Evolutionary conservation across 1,284 basidiomycete species (phyloP).

Genomic region (Sanguinoderma infundibulare): DNA sequence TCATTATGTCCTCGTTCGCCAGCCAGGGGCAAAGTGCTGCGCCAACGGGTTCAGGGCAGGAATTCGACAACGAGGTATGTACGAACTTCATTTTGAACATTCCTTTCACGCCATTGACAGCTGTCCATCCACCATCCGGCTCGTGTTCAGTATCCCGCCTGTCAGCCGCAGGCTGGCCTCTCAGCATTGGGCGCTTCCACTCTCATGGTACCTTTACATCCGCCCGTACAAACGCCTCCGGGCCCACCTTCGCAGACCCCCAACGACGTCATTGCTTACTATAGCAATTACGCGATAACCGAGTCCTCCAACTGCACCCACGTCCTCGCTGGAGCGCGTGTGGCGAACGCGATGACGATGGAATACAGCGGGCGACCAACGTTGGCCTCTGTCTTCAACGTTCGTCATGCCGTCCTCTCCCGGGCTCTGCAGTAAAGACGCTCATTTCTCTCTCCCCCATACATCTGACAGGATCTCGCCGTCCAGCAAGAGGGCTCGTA

Average conservation of each 20-base stretch:
- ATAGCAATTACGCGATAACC: slow-evolving; percentile 43
- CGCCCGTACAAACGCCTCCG: not conserved
- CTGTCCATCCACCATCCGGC: not conserved
- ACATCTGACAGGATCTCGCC: slow-evolving; percentile 30
- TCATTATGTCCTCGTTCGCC: not conserved
- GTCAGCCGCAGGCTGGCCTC: not conserved
- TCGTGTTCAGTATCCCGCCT: not conserved
- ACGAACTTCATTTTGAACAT: not conserved
- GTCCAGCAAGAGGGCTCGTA: slow-evolving; percentile 33
- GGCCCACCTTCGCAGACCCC: slow-evolving; percentile 3
- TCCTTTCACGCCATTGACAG: not conserved
- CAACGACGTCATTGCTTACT: slow-evolving; percentile 44
- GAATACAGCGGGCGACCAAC: slow-evolving; percentile 62
- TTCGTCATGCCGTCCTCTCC: slow-evolving; percentile 40
- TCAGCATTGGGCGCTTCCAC: not conserved
- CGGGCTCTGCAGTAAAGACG: too few relatives aligned
- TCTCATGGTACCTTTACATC: not conserved
- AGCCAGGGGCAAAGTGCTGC: not conserved
- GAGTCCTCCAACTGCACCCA: slow-evolving; percentile 59
- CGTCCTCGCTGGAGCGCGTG: slow-evolving; percentile 64
- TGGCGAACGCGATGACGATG: slow-evolving; percentile 62
- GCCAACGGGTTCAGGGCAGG: not conserved
- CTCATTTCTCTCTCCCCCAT: too few relatives aligned
- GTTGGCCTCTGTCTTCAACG: slow-evolving; percentile 73
- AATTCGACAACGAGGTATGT: not conserved